phyloP scores from a whole-genome alignment of 257 asterid genomes.

The Solanum clarkiae region DNA sequence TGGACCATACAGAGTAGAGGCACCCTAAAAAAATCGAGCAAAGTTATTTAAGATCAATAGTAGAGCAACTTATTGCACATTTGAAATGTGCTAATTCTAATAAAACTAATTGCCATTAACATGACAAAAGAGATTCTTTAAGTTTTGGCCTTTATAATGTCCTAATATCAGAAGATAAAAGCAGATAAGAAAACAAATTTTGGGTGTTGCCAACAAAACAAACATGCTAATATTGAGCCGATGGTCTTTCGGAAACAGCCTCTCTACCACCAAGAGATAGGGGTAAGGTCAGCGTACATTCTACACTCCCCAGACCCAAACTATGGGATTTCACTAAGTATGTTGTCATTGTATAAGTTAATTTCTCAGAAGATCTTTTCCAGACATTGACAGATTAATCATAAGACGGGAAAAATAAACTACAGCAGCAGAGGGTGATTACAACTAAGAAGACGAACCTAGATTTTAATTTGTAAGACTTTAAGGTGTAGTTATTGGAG shows the following conservation, averaged over 20 bases:
- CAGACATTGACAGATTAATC: neutral
- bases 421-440: neutral
- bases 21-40: conserved; percentile 42
- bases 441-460: neutral
- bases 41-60: neutral
- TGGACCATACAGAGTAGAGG: conserved; percentile 87
- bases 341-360: no score
- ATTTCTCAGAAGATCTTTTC: no score
- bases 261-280: no score
- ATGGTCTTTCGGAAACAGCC: no score
- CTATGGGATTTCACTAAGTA: no score
- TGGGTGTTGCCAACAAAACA: neutral
- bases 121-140: neutral
- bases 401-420: neutral
- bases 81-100: neutral
- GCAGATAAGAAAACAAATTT: neutral
- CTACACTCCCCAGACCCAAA: no score
- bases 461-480: neutral
- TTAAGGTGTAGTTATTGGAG: neutral
- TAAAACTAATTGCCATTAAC: neutral
- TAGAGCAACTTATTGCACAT: neutral
- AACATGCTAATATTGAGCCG: neutral
- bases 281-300: no score
- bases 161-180: neutral
- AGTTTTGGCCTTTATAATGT: neutral